These are phyloP conservation scores for Solanum raphanifolium DNA, from an alignment of 257 asterid species.

Conservation along the genomic window DNA sequence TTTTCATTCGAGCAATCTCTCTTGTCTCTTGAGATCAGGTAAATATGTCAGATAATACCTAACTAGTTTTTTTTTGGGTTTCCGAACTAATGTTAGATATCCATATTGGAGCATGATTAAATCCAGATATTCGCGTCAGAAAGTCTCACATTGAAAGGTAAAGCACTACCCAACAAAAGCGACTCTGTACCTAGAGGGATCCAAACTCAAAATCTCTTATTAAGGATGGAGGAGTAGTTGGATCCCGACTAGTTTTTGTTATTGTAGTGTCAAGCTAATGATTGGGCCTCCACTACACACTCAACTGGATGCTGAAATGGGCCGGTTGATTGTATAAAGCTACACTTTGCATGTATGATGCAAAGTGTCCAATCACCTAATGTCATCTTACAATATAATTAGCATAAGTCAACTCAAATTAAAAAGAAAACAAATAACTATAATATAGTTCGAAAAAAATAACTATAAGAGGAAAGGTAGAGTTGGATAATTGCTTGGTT, in stretches of 20 bases:
- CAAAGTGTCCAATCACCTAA: not conserved
- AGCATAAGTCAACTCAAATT: not conserved
- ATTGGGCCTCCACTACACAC: not conserved
- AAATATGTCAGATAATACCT: no score
- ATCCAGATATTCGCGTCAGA: no score
- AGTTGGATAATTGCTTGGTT: not conserved
- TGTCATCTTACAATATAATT: not conserved
- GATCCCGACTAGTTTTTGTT: not conserved
- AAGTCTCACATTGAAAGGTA: no score
- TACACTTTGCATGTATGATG: no score
- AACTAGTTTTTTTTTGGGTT: no score
- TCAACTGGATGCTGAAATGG: not conserved
- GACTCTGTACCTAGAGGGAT: no score
- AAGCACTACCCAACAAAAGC: accelerated
- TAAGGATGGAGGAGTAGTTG: accelerated
- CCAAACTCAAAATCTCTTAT: accelerated
- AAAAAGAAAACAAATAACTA: not conserved
- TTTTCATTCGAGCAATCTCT: no score
- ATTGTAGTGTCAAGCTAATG: not conserved
- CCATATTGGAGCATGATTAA: no score
- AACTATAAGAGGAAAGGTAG: not conserved
- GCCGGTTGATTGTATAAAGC: not conserved
- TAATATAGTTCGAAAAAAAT: not conserved
- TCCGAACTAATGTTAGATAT: no score
- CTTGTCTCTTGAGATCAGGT: no score